Percentiles rank a stretch among this genome's conserved stretches.
Evolutionary conservation across 129 eudicot species (phyloP).

Genomic region (Helichrysum umbraculigerum): DNA sequence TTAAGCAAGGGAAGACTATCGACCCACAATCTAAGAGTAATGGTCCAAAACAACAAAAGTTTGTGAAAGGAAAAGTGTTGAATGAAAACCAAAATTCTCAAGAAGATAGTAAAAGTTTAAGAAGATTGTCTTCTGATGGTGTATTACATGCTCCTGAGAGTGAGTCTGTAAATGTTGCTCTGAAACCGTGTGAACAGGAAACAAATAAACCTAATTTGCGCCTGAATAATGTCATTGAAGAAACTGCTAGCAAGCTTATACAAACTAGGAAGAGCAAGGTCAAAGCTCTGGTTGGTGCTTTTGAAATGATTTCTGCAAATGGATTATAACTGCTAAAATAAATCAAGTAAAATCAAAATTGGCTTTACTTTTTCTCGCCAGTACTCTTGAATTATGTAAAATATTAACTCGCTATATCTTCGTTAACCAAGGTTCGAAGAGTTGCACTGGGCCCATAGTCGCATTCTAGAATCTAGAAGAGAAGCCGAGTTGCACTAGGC

Average conservation of each 20-base stretch:
- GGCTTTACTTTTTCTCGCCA: background rate
- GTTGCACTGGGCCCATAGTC: background rate
- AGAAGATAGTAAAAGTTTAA: constrained; percentile 22
- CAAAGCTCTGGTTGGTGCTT: constrained; percentile 59
- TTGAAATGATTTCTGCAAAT: constrained; percentile 4
- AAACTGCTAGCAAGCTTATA: constrained; percentile 57
- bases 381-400: background rate
- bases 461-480: background rate
- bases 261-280: constrained; percentile 59
- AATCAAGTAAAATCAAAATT: background rate
- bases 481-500: background rate
- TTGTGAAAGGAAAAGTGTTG: constrained; percentile 25
- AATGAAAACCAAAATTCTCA: constrained; percentile 6
- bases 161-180: constrained; percentile 18
- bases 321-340: background rate
- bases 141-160: constrained; percentile 1
- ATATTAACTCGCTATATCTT: background rate
- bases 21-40: background rate
- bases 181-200: constrained; percentile 20
- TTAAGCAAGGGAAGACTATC: constrained; percentile 34
- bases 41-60: constrained; percentile 16
- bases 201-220: constrained; percentile 20
- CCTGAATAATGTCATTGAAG: constrained; percentile 55
- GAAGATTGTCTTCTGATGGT: constrained; percentile 25
- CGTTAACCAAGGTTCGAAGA: background rate